phyloP scores from a whole-genome alignment of 2,329 filamentous ascomycete species.

The Pestalotiopsis sp. region DNA sequence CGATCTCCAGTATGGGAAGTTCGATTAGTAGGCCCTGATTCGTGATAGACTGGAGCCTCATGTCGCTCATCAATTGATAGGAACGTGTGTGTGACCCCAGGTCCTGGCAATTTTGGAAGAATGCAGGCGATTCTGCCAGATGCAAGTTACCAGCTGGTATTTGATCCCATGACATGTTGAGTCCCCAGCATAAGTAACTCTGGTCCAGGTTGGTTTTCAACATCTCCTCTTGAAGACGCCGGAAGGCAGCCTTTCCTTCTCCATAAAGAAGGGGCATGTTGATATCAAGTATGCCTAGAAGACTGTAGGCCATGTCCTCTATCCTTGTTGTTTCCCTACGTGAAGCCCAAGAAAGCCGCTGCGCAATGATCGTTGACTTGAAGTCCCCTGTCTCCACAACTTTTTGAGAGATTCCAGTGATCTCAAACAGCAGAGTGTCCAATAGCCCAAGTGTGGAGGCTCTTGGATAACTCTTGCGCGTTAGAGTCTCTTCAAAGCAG shows the following conservation, averaged over 20 bases:
- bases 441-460: neutral
- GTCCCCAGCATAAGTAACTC: neutral
- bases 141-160: neutral
- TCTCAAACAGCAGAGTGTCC: neutral
- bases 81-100: too few relatives aligned
- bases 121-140: neutral
- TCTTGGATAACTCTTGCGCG: too few relatives aligned
- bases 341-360: conserved; percentile 10
- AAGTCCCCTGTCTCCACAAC: neutral
- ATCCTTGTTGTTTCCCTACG: conserved; percentile 6
- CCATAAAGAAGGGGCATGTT: conserved; percentile 16
- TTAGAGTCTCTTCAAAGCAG: neutral
- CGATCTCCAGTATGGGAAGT: neutral
- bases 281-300: conserved; percentile 14
- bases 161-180: neutral
- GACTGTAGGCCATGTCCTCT: conserved; percentile 14
- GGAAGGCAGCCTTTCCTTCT: conserved; percentile 9
- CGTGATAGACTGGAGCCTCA: neutral
- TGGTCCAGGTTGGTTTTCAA: neutral
- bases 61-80: neutral
- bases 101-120: neutral
- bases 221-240: conserved; percentile 11
- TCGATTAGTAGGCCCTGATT: neutral
- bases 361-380: neutral
- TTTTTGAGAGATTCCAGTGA: neutral